Evolutionary conservation across 1,284 basidiomycete species (phyloP), one percentile per base, ranked within the genome.

Genomic region (Paramarasmius palmivorus): DNA sequence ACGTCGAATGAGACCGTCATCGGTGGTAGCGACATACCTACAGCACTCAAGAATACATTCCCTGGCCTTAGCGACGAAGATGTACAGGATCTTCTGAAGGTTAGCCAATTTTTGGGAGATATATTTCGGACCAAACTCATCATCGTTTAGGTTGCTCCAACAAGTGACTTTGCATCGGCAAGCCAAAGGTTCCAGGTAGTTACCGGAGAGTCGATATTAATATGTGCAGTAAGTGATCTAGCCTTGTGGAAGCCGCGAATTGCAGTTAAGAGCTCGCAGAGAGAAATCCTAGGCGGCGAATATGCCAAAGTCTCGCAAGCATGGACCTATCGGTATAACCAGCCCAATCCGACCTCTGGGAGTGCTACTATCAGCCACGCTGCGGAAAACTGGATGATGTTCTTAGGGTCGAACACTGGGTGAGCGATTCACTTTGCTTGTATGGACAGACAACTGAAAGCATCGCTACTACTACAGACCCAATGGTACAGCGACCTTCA

Each of bases 371-470:
- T 79, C 4, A 66, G 57, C 10, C 82, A 84, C 59, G 75, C 81
- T 2, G 72, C 83, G 1, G 82, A 85, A 62, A 83, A 84, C 59
- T 83, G 77, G 55, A 57, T 53, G 55, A 50, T 53, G 55, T 57
- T 53, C 68, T 65, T 65, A 22, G 82, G 82, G 2, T 77, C 74
- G 0, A 79, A 78, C 49, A 82, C 81, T n/a, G 82, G 82, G 81
- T 83, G n/a, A n/a, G 59, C 14, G 69, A 50, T 50, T 40, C n/a
- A 3, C 44, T 9, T 2, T 20, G 42, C 42, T 8, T 9, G 7
- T 22, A 32, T 17, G n/a, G 12, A 34, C 8, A 22, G 8, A n/a
- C n/a, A n/a, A 20, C 7, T 26, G 10, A 10, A 32, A 20, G 50
- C 25, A n/a, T n/a, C n/a, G n/a, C n/a, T n/a, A n/a, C n/a, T n/a